A percentile compares a stretch with the other conserved stretches of the same genome.
Conservation (phyloP, 2,329 filamentous ascomycete species). For the Metarhizium rileyi region DNA sequence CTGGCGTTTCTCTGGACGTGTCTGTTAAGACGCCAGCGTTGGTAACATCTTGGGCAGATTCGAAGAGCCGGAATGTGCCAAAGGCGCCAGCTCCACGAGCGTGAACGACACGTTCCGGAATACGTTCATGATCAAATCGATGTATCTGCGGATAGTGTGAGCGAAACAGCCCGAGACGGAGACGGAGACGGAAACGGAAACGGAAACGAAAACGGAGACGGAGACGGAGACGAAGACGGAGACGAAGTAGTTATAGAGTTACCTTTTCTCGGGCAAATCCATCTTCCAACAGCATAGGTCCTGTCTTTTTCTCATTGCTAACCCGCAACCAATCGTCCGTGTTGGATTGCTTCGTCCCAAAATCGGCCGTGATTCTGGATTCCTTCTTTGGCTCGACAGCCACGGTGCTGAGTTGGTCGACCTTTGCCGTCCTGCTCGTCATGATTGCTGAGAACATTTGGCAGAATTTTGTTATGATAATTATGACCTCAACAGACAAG, state of each 20-base stretch:
- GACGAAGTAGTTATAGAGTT: slow-evolving; percentile 5
- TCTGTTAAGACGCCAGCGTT: slow-evolving; percentile 51
- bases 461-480: too few species aligned
- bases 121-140: slow-evolving; percentile 56
- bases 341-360: slow-evolving; percentile 61
- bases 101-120: slow-evolving; percentile 57
- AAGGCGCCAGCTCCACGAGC: slow-evolving; percentile 61
- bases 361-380: slow-evolving; percentile 63
- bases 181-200: too few species aligned
- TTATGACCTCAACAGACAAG: too few species aligned
- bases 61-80: slow-evolving; percentile 59
- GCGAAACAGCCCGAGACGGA: neutral
- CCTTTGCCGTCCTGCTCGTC: slow-evolving; percentile 40
- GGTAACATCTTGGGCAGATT: slow-evolving; percentile 57
- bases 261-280: slow-evolving; percentile 54
- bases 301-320: slow-evolving; percentile 50
- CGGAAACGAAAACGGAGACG: too few species aligned
- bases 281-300: slow-evolving; percentile 63
- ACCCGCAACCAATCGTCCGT: slow-evolving; percentile 72
- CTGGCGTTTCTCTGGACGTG: slow-evolving; percentile 39
- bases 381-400: slow-evolving; percentile 49
- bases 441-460: too few species aligned
- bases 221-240: neutral
- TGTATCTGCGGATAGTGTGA: slow-evolving; percentile 41
- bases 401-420: slow-evolving; percentile 48